Evolutionary conservation across 1,284 basidiomycete genomes (phyloP), one percentile per base, ranked within the genome.

Genomic region (Cryptococcus neoformans): DNA sequence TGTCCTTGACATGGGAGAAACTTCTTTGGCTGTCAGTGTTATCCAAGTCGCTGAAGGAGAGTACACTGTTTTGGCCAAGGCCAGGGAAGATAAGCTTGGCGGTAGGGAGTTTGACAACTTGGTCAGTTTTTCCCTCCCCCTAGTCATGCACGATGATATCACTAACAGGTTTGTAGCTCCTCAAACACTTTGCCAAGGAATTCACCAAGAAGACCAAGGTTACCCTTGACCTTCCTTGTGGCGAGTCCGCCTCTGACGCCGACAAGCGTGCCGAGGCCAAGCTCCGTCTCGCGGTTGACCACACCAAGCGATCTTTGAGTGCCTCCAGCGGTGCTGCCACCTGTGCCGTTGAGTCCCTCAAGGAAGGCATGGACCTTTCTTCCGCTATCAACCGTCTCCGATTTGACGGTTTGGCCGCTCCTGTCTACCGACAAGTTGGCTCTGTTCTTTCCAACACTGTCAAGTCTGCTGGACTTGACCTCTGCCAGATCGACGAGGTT

Each of bases 191-290:
- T 77, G 87, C 91, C 54, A 89, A 94, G 74, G 95, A 99, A 70
- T 99, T 99, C 77, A 90, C 90, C 54, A 98, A 98, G 79, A 99
- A 98, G 82, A 93, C 88, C 42, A 94, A 94, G 78, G 83, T 85
- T 28, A 80, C 87, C 0, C 81, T 97, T 42, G 78, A 83, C 12
- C 60, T 86, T 83, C 63, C 83, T 42, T 86, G 87, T 40, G 78
- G 84, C 16, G 70, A 73, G 53, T 76, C 78, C 5, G 80, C 84
- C n/a, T 68, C 80, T 10, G 68, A 62, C 8, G 78, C 80, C 49
- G 89, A 94, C 77, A 84, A 86, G 71, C 89, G 96, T 21, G 92
- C 95, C 4, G 90, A 93, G 74, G 90, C 92, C 51, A 97, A 96
- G 76, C 85, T 99, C 44, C 84, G 90, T 35, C 86, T 98, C 52